Base-by-base conservation (phyloP, 768 basidiomycete species). In the Lactarius pseudohatsudake region DNA sequence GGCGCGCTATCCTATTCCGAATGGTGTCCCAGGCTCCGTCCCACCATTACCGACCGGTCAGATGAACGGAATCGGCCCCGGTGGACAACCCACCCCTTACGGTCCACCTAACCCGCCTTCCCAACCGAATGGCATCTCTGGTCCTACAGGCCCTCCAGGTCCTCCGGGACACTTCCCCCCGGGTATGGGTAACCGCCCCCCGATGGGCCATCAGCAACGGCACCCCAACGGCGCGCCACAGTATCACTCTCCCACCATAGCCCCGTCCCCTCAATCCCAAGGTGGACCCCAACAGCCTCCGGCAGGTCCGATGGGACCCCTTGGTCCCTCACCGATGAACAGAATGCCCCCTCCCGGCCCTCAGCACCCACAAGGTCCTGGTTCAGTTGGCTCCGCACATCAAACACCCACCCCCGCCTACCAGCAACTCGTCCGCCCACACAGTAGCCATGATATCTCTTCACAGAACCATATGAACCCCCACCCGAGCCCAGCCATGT, bases 191-290 rank as follows among this genome's bases (percentile, higher is more conserved):
- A 75, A 74, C 8, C 78, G 75, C 64, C 71, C 73, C 30, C 81
- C 77, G 50, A 72, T 74, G 7, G 70, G 67, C 15, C 76, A 75
- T 18, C 82, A 76, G 66, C 82, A 81, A 67, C 82, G 82, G 28
- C 75, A 72, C 3, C 78, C 81, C 22, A 83, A 83, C 62, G 85
- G 82, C 16, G 74, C 68, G 3, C 67, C 77, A 16, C 82, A 84
- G 10, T 89, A 86, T 74, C 85, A 82, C 50, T 88, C 87, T 26
- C 88, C 88, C 4, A 86, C 83, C 2, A 86, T 89, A 76, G 79
- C 85, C 2, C 82, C 84, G 59, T 86, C 87, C 4, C 83, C 85
- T 0, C 86, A 86, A 68, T 81, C 82, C 56, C 73, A 73, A 9
- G 76, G 76, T 34, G 73, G 72, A 9, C 79, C 74, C 4, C 73